A percentile compares a stretch with the other conserved stretches of the same genome.
These are phyloP conservation scores for Luvunga scandens DNA, from an alignment of 345 rosid species.

Conservation along the genomic window DNA sequence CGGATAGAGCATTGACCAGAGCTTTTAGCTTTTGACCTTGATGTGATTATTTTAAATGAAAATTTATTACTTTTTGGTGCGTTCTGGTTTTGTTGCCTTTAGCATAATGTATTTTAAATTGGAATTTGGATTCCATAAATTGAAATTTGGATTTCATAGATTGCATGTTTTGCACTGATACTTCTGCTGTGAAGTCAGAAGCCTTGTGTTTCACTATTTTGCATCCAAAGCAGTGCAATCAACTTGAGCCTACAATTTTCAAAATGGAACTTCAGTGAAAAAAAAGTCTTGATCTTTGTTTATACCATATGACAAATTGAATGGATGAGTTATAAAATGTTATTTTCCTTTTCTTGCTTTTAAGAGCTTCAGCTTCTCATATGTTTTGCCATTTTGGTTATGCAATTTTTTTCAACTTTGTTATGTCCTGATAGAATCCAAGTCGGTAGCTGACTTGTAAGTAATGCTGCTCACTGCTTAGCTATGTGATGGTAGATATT, in stretches of 20 bases:
- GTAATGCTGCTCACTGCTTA: not conserved
- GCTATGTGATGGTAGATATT: not conserved
- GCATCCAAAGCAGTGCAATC: not conserved
- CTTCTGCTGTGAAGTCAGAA: not conserved
- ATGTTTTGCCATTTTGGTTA: not conserved
- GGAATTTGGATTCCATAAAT: too few species aligned
- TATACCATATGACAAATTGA: not conserved
- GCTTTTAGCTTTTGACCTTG: not conserved
- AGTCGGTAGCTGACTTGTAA: not conserved
- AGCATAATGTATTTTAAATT: not conserved
- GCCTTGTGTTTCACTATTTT: not conserved
- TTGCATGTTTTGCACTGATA: not conserved
- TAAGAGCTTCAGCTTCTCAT: not conserved
- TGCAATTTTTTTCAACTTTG: not conserved
- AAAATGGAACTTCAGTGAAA: not conserved
- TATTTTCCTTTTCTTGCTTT: not conserved
- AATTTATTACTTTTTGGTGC: not conserved
- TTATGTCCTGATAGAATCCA: not conserved
- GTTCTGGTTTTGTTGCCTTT: not conserved
- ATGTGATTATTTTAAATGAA: not conserved
- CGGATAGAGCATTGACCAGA: constrained; percentile 11
- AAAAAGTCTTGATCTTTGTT: not conserved
- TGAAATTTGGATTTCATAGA: too few species aligned
- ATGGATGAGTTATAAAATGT: not conserved
- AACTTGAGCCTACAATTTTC: constrained; percentile 1